Evolutionary conservation across 1,284 basidiomycete genomes (phyloP), one percentile per base, ranked within the genome.

Genomic region (Sporisorium scitamineum): DNA sequence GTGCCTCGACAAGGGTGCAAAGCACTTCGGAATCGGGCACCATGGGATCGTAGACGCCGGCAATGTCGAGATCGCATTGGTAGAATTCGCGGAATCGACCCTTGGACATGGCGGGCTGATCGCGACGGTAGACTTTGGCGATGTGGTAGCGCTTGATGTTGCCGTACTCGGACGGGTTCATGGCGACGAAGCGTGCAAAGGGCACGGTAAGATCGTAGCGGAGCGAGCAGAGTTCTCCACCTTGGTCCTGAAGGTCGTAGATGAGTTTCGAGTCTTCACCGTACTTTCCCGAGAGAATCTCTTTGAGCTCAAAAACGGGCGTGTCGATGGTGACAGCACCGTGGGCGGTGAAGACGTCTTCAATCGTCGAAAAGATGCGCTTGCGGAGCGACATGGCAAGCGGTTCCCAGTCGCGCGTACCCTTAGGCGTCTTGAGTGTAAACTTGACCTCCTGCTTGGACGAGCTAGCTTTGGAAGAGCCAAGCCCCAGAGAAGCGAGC

Each of bases 71-170:
- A 86, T 99, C 96, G 76, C 96, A 97, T 87, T 99, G 96, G 85
- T 94, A 95, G 85, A 99, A 99, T 87, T 99, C 96, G 72, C 96
- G 90, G 94, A 99, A 97, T 41, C 96, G 90, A 5, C 96, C 96
- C 87, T 99, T 99, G 58, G 92, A 92, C 93, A 99, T 95, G 66
- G 96, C 95, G 1, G 97, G 96, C 83, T 93, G 95, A 86, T 99
- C 96, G 84, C 97, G 88, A 73, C 97, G 89, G 87, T 99, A 99
- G 26, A 99, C 96, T 87, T 99, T 99, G 31, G 95, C 95, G 60
- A 99, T 92, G 87, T 99, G 96, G 91, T 95, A 99, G 37, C 97
- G 87, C 87, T 98, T 98, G 86, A 90, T 89, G 68, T 72, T 87
- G 22, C 86, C 86, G 74, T 89, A 90, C 61, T 90, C 91, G 52